Evolutionary conservation across 1,139 yeast genomes (phyloP).

Genomic region (Tardiomyces depauwii): DNA sequence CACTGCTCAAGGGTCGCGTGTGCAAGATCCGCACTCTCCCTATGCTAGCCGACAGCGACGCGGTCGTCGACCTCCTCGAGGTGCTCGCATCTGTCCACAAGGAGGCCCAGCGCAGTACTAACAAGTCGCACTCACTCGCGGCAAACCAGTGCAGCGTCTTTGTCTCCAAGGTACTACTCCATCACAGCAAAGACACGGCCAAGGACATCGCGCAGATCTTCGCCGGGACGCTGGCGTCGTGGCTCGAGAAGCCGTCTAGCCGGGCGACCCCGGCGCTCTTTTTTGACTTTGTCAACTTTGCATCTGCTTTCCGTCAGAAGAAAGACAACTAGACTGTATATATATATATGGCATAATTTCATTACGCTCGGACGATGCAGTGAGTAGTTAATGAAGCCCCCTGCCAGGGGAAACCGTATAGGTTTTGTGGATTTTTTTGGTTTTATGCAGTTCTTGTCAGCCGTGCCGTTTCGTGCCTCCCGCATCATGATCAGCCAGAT

Average conservation of each 20-base stretch:
- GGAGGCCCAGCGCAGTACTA: slow-evolving; percentile 31
- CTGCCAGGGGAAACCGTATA: too few species aligned
- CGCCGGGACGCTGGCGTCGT: slow-evolving; percentile 40
- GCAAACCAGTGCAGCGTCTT: slow-evolving; percentile 55
- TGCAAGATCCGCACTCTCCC: slow-evolving; percentile 28
- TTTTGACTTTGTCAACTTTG: slow-evolving; percentile 62
- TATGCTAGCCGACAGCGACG: slow-evolving; percentile 8
- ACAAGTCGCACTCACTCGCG: slow-evolving; percentile 41
- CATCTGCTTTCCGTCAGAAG: not conserved
- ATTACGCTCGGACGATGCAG: too few species aligned
- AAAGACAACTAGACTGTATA: not conserved
- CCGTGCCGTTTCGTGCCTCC: too few species aligned
- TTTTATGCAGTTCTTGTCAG: too few species aligned
- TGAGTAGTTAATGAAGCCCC: too few species aligned
- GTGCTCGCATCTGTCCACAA: slow-evolving; percentile 27
- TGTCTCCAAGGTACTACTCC: slow-evolving; percentile 42
- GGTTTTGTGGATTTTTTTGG: too few species aligned
- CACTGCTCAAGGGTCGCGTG: slow-evolving; percentile 52
- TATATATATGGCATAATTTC: too few species aligned
- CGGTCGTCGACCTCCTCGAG: slow-evolving; percentile 21
- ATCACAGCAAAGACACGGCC: slow-evolving; percentile 13
- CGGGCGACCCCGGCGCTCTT: slow-evolving; percentile 47
- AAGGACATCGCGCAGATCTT: slow-evolving; percentile 43
- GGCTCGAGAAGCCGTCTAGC: slow-evolving; percentile 44
- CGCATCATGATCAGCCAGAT: too few species aligned